Base-by-base conservation (phyloP, 192 early-diverging fungal genomes). In the Gamsiella multidivaricata region DNA sequence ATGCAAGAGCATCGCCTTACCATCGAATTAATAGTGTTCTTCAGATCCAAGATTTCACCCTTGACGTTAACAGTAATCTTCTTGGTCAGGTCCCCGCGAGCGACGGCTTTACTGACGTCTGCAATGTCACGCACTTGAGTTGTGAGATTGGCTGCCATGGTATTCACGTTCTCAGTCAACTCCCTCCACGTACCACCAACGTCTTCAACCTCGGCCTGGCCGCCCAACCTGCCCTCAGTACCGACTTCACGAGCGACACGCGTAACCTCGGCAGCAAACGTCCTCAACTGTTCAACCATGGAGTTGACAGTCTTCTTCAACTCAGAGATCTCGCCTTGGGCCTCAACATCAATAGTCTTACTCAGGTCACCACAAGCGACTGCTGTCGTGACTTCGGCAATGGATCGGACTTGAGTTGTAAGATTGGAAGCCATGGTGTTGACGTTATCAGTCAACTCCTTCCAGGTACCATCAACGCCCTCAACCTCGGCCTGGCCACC, bases 41-140 rank as follows among this genome's bases (percentile, higher is more conserved):
- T 94, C 14, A 94, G 81, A 26, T 89, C 88, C 1, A 82, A 56
- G 74, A 94, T 92, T 67, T 91, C 91, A n/a, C 92, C 91, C 39
- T 84, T 76, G 14, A 86, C 83, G n/a, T 87, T 85, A 8, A 88
- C 88, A 0, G 82, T 83, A 10, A 94, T 87, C 23, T 85, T 83
- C 46, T 83, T 83, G 37, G 82, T 87, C 22, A 90, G 56, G 61
- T 90, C 89, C 39, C 89, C 89, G 42, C 36, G 59, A 15, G 89
- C 85, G 20, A 90, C 87, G 0, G 89, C 88, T 23, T 82, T 85
- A 50, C 80, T 84, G 28, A 90, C 88, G 29, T 80, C 71, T 10
- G 88, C 88, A 67, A 90, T 90, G 53, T 89, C 89, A 42, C 87
- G 87, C 2, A 89, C 83, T 68, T 89, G 89, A 25, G 86, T 83